Evolutionary conservation across 345 rosid species (phyloP).

Genomic region (Camelina laxa): DNA sequence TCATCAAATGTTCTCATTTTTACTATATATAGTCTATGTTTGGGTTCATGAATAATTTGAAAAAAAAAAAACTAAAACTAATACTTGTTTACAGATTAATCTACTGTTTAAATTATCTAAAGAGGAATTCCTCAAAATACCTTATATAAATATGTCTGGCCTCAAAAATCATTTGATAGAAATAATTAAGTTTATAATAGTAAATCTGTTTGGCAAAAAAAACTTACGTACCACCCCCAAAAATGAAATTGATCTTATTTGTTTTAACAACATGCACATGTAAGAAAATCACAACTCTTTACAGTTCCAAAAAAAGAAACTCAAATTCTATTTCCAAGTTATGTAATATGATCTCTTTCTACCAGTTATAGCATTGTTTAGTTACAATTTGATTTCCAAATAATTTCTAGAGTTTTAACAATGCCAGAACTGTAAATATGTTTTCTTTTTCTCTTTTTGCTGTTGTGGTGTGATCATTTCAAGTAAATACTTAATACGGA

Average conservation of each 20-base stretch:
- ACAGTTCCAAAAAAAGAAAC: not conserved
- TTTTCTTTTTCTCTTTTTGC: no score
- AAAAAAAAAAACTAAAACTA: not conserved
- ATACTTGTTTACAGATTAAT: not conserved
- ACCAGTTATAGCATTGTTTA: not conserved
- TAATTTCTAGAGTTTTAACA: not conserved
- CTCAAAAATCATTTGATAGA: no score
- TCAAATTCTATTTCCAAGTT: not conserved
- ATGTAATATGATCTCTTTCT: not conserved
- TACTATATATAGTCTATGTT: not conserved
- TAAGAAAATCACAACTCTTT: no score
- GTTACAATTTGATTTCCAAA: not conserved
- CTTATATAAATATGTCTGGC: not conserved
- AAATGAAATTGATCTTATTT: no score
- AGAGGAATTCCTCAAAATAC: no score
- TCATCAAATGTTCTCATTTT: not conserved
- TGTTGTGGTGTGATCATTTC: slow-evolving; percentile 4
- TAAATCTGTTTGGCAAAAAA: not conserved
- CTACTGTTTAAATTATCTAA: not conserved
- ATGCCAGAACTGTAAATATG: not conserved
- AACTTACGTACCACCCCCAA: not conserved
- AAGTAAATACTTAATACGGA: not conserved
- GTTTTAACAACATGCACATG: no score
- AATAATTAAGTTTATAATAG: no score
- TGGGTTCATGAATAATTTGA: not conserved